phyloP scores from a whole-genome alignment of 2,329 filamentous ascomycete genomes.

The Penicillium sp. region DNA sequence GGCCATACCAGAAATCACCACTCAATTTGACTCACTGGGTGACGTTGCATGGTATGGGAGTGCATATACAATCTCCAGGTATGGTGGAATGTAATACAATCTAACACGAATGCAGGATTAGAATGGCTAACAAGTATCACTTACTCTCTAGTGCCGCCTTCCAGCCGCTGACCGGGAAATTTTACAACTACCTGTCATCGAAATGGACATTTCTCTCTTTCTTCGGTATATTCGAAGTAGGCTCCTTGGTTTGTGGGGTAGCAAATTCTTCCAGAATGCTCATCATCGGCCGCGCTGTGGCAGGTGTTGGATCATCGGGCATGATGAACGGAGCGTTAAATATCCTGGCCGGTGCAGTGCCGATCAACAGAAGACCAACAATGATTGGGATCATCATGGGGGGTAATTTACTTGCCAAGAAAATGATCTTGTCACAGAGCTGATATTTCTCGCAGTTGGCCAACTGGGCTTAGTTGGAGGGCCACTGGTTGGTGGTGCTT shows the following conservation, averaged over 20 bases:
- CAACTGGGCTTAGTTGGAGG: conserved; percentile 17
- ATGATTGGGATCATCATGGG: conserved; percentile 18
- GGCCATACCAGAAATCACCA: conserved; percentile 20
- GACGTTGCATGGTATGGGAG: conserved; percentile 21
- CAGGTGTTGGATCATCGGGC: conserved; percentile 21
- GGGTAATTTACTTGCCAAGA: background rate
- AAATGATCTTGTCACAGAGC: too few species aligned
- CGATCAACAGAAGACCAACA: conserved; percentile 12
- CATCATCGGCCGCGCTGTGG: conserved; percentile 23
- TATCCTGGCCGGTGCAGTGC: conserved; percentile 16
- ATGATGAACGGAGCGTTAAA: conserved; percentile 16
- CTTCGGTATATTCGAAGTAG: conserved; percentile 29
- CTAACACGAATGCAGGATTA: too few species aligned
- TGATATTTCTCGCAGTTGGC: background rate
- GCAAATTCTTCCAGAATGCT: conserved; percentile 24
- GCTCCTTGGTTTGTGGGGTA: conserved; percentile 20
- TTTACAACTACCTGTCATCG: conserved; percentile 13
- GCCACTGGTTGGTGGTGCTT: conserved; percentile 31
- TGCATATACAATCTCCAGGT: conserved; percentile 5
- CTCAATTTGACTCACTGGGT: conserved; percentile 19
- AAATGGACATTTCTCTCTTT: conserved; percentile 28
- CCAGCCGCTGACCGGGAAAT: conserved; percentile 23
- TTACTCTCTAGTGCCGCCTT: conserved; percentile 21
- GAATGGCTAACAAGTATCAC: too few species aligned
- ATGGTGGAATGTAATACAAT: too few species aligned